Evolutionary conservation across 208 protist genomes (phyloP).

Genomic region (Trypanosoma melophagium): DNA sequence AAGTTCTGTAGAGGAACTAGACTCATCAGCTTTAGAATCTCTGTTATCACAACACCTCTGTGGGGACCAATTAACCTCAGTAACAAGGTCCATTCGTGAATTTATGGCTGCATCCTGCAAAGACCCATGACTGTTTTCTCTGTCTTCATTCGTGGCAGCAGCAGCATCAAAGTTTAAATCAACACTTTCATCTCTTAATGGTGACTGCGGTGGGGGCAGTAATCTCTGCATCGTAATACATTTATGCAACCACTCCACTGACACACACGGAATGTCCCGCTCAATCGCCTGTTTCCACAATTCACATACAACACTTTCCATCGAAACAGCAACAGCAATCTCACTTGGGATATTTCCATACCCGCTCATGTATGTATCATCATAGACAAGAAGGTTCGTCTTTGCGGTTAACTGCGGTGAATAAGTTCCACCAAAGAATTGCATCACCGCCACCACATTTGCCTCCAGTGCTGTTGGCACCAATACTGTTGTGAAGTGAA

Average conservation of each 20-base stretch:
- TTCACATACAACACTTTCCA: background rate
- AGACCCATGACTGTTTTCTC: too few relatives aligned
- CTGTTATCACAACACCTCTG: too few relatives aligned
- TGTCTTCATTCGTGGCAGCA: too few relatives aligned
- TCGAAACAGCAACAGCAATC: background rate
- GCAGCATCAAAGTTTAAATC: too few relatives aligned
- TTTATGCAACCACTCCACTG: constrained; percentile 61
- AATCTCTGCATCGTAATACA: constrained; percentile 33
- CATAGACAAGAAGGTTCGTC: constrained; percentile 59
- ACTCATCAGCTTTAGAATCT: too few relatives aligned
- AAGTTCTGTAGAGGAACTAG: too few relatives aligned
- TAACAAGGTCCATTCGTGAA: too few relatives aligned
- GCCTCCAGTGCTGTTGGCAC: constrained; percentile 41
- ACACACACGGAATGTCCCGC: constrained; percentile 40
- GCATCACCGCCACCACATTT: constrained; percentile 63
- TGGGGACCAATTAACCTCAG: too few relatives aligned
- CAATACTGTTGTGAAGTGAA: constrained; percentile 70
- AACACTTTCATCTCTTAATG: too few relatives aligned
- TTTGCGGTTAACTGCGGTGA: constrained; percentile 46
- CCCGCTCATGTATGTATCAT: background rate
- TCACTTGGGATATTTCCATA: background rate
- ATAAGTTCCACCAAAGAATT: constrained; percentile 72
- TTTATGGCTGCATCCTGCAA: too few relatives aligned
- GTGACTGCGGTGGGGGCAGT: background rate
- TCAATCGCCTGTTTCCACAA: constrained; percentile 27